phyloP scores from a whole-genome alignment of 306 rosid genomes.

The Cucumis melo region DNA sequence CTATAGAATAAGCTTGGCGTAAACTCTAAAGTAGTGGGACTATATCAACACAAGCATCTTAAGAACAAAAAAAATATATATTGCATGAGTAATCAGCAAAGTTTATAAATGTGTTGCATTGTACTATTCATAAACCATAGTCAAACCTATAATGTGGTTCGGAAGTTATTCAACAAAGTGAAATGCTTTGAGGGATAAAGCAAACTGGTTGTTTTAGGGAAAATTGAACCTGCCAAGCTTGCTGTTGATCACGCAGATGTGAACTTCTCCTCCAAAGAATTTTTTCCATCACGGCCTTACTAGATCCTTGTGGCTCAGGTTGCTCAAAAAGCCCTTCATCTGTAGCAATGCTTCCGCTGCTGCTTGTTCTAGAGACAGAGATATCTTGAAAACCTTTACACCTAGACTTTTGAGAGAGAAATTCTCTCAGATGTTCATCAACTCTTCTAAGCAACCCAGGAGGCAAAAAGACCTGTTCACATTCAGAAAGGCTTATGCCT shows the following conservation, averaged over 20 bases:
- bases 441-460: conserved; percentile 41
- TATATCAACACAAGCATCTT: background rate
- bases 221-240: conserved; percentile 68
- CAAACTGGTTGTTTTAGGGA: background rate
- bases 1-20: background rate
- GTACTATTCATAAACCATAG: background rate
- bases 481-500: conserved; percentile 15
- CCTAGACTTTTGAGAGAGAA: conserved; percentile 46
- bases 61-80: background rate
- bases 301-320: conserved; percentile 52
- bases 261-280: conserved; percentile 40
- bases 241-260: conserved; percentile 58
- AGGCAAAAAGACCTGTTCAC: conserved; percentile 66
- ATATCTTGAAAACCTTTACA: conserved; percentile 31
- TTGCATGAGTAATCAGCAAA: background rate
- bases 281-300: conserved; percentile 48
- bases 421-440: conserved; percentile 44
- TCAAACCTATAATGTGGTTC: background rate
- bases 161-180: background rate
- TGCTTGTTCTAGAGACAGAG: conserved; percentile 52
- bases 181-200: background rate
- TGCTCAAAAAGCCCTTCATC: conserved; percentile 89
- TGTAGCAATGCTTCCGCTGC: conserved; percentile 48
- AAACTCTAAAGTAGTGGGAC: background rate
- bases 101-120: background rate